phyloP scores from a whole-genome alignment of 192 early-diverging fungal species.

The Lobosporangium transversale region DNA sequence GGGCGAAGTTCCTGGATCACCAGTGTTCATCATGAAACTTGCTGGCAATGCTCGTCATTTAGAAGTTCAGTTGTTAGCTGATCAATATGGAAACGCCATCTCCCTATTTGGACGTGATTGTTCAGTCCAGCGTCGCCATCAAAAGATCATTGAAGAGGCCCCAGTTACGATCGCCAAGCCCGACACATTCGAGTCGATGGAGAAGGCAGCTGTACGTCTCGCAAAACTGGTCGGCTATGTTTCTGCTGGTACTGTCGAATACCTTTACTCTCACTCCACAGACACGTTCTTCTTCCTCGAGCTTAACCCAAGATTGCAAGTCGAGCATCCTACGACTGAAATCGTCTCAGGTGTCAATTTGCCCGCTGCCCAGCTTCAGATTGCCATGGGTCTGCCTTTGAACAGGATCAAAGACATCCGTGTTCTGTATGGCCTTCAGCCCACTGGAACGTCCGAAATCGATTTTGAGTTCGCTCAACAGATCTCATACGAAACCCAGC shows the following conservation, averaged over 20 bases:
- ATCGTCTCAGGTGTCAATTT: conserved; percentile 99
- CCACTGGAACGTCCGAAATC: conserved; percentile 86
- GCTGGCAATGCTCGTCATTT: conserved; percentile 95
- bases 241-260: conserved; percentile 97
- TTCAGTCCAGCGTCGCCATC: conserved; percentile 97
- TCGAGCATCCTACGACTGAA: conserved; percentile 99
- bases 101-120: conserved; percentile 99
- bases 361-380: conserved; percentile 96
- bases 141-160: conserved; percentile 99
- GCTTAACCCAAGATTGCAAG: conserved; percentile 97
- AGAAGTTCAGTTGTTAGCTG: conserved; percentile 96
- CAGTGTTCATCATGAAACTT: conserved; percentile 98
- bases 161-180: conserved; percentile 88
- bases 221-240: conserved; percentile 95
- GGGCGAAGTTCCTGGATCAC: conserved; percentile 96
- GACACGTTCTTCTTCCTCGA: conserved; percentile 96
- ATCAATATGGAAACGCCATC: conserved; percentile 97
- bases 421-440: conserved; percentile 91
- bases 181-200: conserved; percentile 89
- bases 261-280: conserved; percentile 88
- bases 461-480: conserved; percentile 92
- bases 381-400: conserved; percentile 99
- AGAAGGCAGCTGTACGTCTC: conserved; percentile 95
- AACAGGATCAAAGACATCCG: conserved; percentile 96
- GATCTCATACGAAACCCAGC: conserved; percentile 81